phyloP scores from a whole-genome alignment of 106 monocot genomes.

The Agapanthus africanus region DNA sequence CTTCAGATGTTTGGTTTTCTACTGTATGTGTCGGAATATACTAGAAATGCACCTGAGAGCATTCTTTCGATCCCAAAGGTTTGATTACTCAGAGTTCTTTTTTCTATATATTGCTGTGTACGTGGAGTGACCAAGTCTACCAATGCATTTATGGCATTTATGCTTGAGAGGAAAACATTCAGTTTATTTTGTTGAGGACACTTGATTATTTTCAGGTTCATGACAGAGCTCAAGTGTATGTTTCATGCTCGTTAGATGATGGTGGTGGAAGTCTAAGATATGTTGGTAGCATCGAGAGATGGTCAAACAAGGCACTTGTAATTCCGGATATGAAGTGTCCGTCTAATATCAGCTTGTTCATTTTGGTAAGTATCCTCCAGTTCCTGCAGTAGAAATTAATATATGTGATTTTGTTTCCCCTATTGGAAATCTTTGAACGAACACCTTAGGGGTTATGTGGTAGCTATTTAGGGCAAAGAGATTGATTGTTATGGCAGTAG shows the following conservation, averaged over 20 bases:
- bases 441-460: too few species aligned
- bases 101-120: not conserved
- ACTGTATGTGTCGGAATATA: slow-evolving; percentile 62
- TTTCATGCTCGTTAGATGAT: slow-evolving; percentile 51
- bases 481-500: too few species aligned
- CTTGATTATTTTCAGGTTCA: slow-evolving; percentile 52
- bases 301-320: slow-evolving; percentile 62
- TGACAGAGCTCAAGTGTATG: slow-evolving; percentile 97
- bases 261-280: slow-evolving; percentile 27
- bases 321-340: slow-evolving; percentile 67
- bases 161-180: not conserved
- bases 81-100: slow-evolving; percentile 6
- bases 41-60: slow-evolving; percentile 20
- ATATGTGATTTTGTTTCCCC: too few species aligned
- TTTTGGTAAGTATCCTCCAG: slow-evolving; percentile 52
- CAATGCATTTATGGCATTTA: not conserved
- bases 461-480: too few species aligned
- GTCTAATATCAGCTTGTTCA: slow-evolving; percentile 51
- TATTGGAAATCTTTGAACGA: too few species aligned
- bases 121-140: not conserved
- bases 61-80: slow-evolving; percentile 89
- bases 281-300: slow-evolving; percentile 79
- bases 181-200: not conserved
- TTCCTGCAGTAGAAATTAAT: too few species aligned
- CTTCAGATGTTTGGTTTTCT: slow-evolving; percentile 91